Percentiles rank a stretch among this genome's conserved stretches.
Conservation (phyloP, 371 early-diverging fungal genomes). For the Mortierella sp. region DNA sequence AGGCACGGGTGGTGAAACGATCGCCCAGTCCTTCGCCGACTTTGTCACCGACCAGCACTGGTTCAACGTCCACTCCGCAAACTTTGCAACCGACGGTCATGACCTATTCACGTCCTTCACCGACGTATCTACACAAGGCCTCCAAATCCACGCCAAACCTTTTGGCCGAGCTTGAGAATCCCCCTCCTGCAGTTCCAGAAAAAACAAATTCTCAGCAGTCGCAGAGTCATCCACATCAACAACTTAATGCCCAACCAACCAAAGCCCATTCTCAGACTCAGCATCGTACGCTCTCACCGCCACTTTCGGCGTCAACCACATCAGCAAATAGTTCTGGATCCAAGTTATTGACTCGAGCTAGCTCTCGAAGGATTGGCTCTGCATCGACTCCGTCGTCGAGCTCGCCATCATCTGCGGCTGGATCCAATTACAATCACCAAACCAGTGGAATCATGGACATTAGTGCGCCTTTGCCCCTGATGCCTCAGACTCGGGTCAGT, state of each 20-base stretch:
- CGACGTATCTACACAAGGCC: conserved; percentile 13
- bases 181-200: conserved; percentile 8
- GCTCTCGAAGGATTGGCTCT: conserved; percentile 15
- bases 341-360: conserved; percentile 15
- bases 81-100: no score
- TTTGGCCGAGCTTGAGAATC: conserved; percentile 9
- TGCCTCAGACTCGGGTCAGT: not conserved
- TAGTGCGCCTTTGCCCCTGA: conserved; percentile 24
- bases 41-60: no score
- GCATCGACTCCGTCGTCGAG: not conserved
- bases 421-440: not conserved
- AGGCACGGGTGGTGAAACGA: no score
- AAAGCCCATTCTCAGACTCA: no score
- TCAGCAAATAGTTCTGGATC: conserved; percentile 5
- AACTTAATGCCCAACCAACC: not conserved
- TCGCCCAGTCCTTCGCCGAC: no score
- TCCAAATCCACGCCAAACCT: conserved; percentile 29
- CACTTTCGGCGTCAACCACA: not conserved
- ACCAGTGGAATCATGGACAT: conserved; percentile 11
- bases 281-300: no score
- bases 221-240: not conserved
- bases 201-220: not conserved
- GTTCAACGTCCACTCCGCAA: no score
- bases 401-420: not conserved
- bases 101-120: conserved; percentile 13